Percentiles rank a stretch among this genome's conserved stretches.
Conservation (phyloP, 306 rosid species). For the Trifolium repens region DNA sequence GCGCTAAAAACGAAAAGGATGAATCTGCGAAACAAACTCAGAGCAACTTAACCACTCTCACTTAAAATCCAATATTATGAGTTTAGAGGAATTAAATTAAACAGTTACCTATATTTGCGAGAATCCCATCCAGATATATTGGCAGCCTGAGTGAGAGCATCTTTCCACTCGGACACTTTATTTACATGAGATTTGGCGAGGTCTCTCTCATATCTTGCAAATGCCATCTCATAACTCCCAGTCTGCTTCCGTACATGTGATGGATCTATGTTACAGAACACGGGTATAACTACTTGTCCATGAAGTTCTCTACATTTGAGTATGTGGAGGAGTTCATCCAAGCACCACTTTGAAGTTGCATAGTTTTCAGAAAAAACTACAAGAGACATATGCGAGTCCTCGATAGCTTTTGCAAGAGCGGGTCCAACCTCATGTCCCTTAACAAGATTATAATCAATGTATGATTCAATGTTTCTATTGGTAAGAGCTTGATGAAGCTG, state of each 20-base stretch:
- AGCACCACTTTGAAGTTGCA: constrained; percentile 41
- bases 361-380: constrained; percentile 38
- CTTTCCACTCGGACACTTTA: constrained; percentile 2
- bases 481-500: constrained; percentile 24
- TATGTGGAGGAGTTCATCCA: constrained; percentile 37
- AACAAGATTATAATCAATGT: background rate
- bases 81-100: background rate
- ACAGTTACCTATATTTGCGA: background rate
- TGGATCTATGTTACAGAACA: constrained; percentile 32
- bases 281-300: constrained; percentile 35
- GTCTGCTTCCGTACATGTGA: constrained; percentile 3
- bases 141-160: constrained; percentile 39
- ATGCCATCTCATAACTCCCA: background rate
- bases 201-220: background rate
- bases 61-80: background rate
- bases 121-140: constrained; percentile 45
- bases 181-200: no score
- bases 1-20: no score
- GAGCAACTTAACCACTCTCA: no score
- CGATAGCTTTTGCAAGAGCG: constrained; percentile 33
- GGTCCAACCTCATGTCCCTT: constrained; percentile 36
- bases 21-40: no score
- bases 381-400: constrained; percentile 1
- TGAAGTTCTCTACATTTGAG: constrained; percentile 18
- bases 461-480: background rate